Evolutionary conservation across 306 rosid species (phyloP), one percentile per base, ranked within the genome.

Genomic region (Astragalus glycyphyllos): DNA sequence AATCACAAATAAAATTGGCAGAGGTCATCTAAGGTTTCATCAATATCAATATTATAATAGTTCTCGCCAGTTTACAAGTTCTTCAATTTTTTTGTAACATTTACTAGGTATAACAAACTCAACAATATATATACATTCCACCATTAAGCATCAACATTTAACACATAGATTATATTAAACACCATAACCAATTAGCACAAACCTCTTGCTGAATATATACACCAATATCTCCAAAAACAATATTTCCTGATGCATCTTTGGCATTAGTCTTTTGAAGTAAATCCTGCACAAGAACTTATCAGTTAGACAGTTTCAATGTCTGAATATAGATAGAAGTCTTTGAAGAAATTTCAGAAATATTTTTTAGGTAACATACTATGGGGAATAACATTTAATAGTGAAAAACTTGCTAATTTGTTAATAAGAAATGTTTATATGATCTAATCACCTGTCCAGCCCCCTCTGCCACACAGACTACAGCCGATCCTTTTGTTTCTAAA

Each of bases 191-290:
- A 16, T 56, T 34, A 75, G 58, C 31, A 85, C 96, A 65, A 81
- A 90, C 99, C 99, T 95, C 93, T 82, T 91, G 96, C 77, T 95
- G 99, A 86, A 95, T 81, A 78, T 81, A 77, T 17, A 91, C 96
- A 45, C 99, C 99, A 75, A 95, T 80, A 80, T 95, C 99, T 47
- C 99, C 95, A 41, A 84, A 79, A 46, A 95, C 84, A 70, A 79
- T 12, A 71, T 95, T 95, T 76, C 99, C 99, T 1, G 99, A 95
- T 11, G 99, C 99, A 87, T 95, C 99, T 13, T 69, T 95, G 17
- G 91, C 92, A 79, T 95, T 91, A 13, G 96, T 95, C 82, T 91
- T 89, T 82, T 91, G 77, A 60, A 95, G 82, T 64, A 95, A 87
- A 78, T 74, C 71, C 99, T 95, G 97, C 90, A 86, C 15, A 60